Evolutionary conservation across 345 rosid genomes (phyloP).

Genomic region (Geranium brycei): DNA sequence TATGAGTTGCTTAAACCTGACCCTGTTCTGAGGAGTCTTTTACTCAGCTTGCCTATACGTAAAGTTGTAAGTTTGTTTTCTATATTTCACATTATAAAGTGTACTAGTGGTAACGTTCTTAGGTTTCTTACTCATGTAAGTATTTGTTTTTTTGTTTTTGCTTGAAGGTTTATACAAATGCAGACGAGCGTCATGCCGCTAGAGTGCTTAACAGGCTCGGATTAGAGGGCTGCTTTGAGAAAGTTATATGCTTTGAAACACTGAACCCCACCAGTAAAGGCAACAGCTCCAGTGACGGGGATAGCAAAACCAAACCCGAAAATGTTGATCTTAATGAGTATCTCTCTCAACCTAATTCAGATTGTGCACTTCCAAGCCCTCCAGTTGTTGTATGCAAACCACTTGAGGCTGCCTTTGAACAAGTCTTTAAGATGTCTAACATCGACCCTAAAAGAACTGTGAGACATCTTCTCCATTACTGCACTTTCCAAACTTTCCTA

Average conservation of each 20-base stretch:
- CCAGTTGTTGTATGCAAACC: constrained; percentile 54
- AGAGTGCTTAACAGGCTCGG: constrained; percentile 56
- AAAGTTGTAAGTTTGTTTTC: constrained; percentile 47
- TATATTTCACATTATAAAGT: too few species aligned
- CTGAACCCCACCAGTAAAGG: constrained; percentile 30
- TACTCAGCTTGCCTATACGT: constrained; percentile 68
- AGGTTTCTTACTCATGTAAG: too few species aligned
- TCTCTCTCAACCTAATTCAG: constrained; percentile 13
- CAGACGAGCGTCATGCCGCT: constrained; percentile 60
- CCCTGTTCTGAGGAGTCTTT: constrained; percentile 58
- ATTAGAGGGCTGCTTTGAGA: constrained; percentile 66
- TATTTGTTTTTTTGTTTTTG: not conserved
- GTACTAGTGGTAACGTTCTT: too few species aligned
- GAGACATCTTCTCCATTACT: constrained; percentile 12
- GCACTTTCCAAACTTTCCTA: too few species aligned
- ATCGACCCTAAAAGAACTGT: constrained; percentile 70
- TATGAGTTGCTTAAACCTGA: constrained; percentile 66
- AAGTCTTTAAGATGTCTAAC: constrained; percentile 48
- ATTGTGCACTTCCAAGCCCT: constrained; percentile 10
- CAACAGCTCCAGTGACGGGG: too few species aligned
- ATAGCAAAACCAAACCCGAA: constrained; percentile 8
- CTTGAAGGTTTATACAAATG: constrained; percentile 44
- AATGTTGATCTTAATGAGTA: constrained; percentile 11
- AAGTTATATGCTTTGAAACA: constrained; percentile 68
- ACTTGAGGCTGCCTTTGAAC: constrained; percentile 46